A percentile compares a stretch with the other conserved stretches of the same genome.
These are phyloP conservation scores for Cornus controversa DNA, from an alignment of 148 eudicot species.

Conservation along the genomic window DNA sequence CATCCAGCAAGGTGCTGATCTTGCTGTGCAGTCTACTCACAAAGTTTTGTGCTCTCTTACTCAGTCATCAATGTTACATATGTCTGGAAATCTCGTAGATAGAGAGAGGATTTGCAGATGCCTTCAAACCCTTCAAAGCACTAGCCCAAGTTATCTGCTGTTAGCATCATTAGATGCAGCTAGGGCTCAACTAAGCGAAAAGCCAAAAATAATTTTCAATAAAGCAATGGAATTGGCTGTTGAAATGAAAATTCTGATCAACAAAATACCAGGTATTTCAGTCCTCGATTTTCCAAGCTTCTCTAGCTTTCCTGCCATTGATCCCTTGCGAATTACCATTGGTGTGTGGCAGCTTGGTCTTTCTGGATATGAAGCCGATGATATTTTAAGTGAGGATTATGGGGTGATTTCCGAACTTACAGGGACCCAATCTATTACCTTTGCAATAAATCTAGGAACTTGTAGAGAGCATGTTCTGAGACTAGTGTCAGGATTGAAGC, in stretches of 20 bases:
- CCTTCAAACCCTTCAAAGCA: constrained; percentile 81
- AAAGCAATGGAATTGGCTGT: constrained; percentile 44
- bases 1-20: constrained; percentile 72
- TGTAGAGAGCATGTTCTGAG: constrained; percentile 52
- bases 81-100: constrained; percentile 44
- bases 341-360: constrained; percentile 52
- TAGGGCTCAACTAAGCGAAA: constrained; percentile 39
- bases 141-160: constrained; percentile 73
- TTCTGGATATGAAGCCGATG: constrained; percentile 67
- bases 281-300: constrained; percentile 34
- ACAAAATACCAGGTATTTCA: constrained; percentile 48
- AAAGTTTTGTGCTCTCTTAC: constrained; percentile 75
- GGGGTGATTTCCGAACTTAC: constrained; percentile 60
- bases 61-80: constrained; percentile 81
- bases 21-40: constrained; percentile 81
- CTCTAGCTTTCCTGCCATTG: constrained; percentile 41
- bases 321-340: constrained; percentile 54
- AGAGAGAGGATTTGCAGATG: constrained; percentile 58
- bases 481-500: constrained; percentile 55
- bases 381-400: constrained; percentile 45
- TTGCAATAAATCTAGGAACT: constrained; percentile 68
- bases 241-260: constrained; percentile 39
- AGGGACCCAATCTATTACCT: constrained; percentile 54
- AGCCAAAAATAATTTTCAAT: constrained; percentile 21
- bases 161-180: constrained; percentile 80